Evolutionary conservation across 441 rosid species (phyloP), one percentile per base, ranked within the genome.

Genomic region (Rhodomyrtus psidioides): DNA sequence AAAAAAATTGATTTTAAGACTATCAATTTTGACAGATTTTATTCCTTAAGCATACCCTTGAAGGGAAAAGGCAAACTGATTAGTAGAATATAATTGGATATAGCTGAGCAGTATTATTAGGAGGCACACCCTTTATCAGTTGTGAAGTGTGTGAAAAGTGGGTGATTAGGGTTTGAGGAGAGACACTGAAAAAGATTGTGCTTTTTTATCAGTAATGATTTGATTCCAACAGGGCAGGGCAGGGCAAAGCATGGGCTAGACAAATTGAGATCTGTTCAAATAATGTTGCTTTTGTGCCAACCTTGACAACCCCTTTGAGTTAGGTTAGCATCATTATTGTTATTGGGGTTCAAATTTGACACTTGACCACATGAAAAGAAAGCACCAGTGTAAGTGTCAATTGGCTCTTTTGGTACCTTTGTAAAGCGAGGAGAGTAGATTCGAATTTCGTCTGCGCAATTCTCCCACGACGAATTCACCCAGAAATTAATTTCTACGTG

Each of bases 151-250:
- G 79, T 70, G 79, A 21, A 70, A 70, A 70, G 79, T 39, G 79
- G 49, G 5, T 70, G 79, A 70, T 70, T 70, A 39, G 79, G 79
- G 79, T 70, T 39, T 70, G 79, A 70, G 49, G 79, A 70, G 21
- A 24, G 79, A 70, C 79, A 70, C 79, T 70, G 79, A 70, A 70
- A 70, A 70, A 12, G 79, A 70, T 39, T 70, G 16, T 70, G 79
- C 79, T 70, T 65, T 65, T 39, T 39, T 49, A 10, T 70, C 49
- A 39, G 79, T 14, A 39, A 70, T 70, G 79, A 70, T 70, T 21
- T 70, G 51, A 70, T 70, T 70, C 79, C 79, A 21, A 70, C 79
- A 70, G 49, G 79, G 49, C 49, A 70, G 46, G 79, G 49, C 55
- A 53, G 55, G 55, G 55, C 55, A 53, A 15, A 19, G 56, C 56